A percentile compares a stretch with the other conserved stretches of the same genome.
Conservation (phyloP, 257 asterid genomes). For the Prunella vulgaris region DNA sequence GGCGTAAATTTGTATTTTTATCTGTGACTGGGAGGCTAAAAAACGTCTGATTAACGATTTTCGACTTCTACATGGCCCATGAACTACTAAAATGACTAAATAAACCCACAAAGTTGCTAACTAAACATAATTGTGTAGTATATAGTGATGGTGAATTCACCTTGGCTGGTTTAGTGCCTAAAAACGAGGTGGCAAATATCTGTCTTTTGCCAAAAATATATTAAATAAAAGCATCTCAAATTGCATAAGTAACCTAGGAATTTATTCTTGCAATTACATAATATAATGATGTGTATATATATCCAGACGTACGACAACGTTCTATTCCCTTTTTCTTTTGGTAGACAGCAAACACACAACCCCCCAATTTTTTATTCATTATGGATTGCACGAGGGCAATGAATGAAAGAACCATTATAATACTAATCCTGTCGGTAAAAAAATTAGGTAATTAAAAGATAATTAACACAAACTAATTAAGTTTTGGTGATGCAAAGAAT, state of each 20-base stretch:
- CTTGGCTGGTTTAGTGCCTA: no score
- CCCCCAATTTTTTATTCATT: neutral
- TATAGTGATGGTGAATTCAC: no score
- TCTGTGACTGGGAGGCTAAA: no score
- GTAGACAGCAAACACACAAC: neutral
- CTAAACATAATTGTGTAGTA: no score
- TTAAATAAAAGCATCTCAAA: no score
- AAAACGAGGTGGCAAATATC: no score
- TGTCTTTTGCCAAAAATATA: no score
- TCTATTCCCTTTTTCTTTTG: constrained; percentile 2
- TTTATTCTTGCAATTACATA: neutral
- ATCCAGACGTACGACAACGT: neutral
- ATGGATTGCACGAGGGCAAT: neutral
- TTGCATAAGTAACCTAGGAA: neutral
- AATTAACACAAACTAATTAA: neutral
- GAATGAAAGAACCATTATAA: neutral
- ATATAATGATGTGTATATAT: neutral
- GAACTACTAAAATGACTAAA: no score
- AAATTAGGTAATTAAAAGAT: neutral
- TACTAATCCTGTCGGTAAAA: neutral
- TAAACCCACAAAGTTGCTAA: no score
- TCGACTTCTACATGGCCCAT: no score
- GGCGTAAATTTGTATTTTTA: no score
- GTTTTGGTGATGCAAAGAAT: constrained; percentile 3
- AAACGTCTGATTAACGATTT: no score